Conservation (phyloP, 2,329 filamentous ascomycete genomes). For the Coniochaeta prunicola region DNA sequence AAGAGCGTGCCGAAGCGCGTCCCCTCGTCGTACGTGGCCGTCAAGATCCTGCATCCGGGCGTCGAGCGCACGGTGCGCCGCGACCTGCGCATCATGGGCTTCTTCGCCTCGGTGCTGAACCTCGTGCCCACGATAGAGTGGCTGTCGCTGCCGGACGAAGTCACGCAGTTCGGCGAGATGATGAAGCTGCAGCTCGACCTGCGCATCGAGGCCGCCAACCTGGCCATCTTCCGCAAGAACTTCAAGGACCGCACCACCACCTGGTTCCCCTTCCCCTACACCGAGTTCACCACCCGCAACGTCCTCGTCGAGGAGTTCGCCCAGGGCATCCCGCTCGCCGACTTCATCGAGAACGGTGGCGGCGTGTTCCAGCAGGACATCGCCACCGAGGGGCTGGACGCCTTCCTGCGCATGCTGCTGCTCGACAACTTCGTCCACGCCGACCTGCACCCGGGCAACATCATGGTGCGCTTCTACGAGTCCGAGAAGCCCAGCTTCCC, state of each 20-base stretch:
- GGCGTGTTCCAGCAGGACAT: constrained; percentile 92
- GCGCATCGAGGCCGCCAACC: constrained; percentile 87
- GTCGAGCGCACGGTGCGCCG: constrained; percentile 87
- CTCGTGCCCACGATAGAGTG: constrained; percentile 90
- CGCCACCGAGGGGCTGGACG: constrained; percentile 88
- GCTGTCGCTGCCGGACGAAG: constrained; percentile 93
- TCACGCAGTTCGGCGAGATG: constrained; percentile 92
- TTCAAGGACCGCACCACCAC: constrained; percentile 85
- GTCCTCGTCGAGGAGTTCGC: constrained; percentile 95
- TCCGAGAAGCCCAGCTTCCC: constrained; percentile 63
- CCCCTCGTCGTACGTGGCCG: constrained; percentile 85
- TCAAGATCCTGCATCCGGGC: constrained; percentile 90
- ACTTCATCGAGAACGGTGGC: constrained; percentile 85
- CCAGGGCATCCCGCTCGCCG: constrained; percentile 82
- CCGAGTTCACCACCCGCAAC: constrained; percentile 84
- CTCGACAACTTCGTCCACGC: constrained; percentile 98
- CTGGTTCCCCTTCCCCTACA: constrained; percentile 95
- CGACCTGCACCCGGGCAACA: constrained; percentile 93
- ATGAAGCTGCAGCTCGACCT: constrained; percentile 97
- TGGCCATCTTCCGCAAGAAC: constrained; percentile 80
- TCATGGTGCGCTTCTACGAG: constrained; percentile 98
- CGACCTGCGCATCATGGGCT: constrained; percentile 87
- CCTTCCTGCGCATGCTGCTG: constrained; percentile 91
- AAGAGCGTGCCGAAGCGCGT: constrained; percentile 81
- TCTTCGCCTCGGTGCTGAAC: constrained; percentile 82